Percentiles rank a stretch among this genome's conserved stretches.
Conservation (phyloP, 108 stramenopile genomes). For the Conticribra guillardii region DNA sequence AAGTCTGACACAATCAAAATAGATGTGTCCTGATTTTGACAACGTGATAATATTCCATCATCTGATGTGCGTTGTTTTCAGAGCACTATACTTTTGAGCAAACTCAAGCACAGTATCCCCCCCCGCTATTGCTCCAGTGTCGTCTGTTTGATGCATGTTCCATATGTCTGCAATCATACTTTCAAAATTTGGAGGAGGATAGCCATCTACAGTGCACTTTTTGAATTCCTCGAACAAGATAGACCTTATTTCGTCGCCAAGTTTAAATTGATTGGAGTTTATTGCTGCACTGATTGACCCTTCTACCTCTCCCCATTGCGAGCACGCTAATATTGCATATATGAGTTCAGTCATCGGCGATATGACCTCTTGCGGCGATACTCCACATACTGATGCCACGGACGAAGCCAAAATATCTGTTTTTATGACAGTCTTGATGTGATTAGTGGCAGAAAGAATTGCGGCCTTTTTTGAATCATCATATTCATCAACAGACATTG, state of each 20-base stretch:
- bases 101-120: constrained; percentile 36
- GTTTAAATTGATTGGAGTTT: constrained; percentile 19
- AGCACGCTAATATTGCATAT: constrained; percentile 6
- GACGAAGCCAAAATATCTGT: constrained; percentile 20
- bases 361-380: constrained; percentile 16
- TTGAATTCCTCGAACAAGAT: constrained; percentile 20
- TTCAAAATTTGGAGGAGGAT: constrained; percentile 18
- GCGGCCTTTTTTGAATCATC: constrained; percentile 10
- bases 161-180: constrained; percentile 30
- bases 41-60: too few species aligned
- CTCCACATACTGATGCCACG: constrained; percentile 23
- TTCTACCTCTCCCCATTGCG: constrained; percentile 33
- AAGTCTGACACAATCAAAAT: too few species aligned
- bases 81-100: constrained; percentile 28
- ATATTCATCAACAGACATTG: constrained; percentile 9
- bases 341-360: constrained; percentile 15
- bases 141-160: constrained; percentile 42
- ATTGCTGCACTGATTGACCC: constrained; percentile 18
- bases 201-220: constrained; percentile 10
- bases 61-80: too few species aligned
- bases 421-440: constrained; percentile 12
- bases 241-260: constrained; percentile 30
- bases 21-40: too few species aligned
- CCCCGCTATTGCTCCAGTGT: constrained; percentile 27
- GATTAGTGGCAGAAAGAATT: constrained; percentile 10